phyloP scores from a whole-genome alignment of 2,329 filamentous ascomycete species.

The Fusarium coicis region DNA sequence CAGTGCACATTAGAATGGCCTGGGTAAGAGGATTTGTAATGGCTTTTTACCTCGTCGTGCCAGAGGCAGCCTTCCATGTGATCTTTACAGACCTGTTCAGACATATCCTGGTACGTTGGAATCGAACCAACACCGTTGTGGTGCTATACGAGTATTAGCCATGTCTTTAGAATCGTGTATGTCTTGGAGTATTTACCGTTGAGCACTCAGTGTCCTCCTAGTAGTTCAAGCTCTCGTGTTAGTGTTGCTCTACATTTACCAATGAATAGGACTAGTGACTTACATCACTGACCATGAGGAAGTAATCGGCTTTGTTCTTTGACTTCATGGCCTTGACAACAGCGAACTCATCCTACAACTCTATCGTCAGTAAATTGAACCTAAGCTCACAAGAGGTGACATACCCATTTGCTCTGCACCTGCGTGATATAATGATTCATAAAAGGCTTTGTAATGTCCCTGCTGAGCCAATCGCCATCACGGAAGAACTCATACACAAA shows the following conservation, averaged over 20 bases:
- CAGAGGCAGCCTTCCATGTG: neutral
- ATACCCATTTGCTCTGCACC: neutral
- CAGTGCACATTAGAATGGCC: accelerated
- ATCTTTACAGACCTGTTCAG: neutral
- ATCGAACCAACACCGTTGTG: neutral
- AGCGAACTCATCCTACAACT: neutral
- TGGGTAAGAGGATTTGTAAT: too few species aligned
- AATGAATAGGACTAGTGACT: neutral
- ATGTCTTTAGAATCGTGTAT: accelerated
- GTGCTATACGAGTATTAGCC: neutral
- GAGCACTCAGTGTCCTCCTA: neutral
- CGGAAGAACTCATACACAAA: neutral
- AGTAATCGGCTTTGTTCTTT: neutral
- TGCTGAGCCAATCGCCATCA: neutral
- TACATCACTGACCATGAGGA: neutral
- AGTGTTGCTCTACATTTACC: neutral
- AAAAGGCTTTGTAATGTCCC: neutral
- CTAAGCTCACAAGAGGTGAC: neutral
- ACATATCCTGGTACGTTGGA: neutral
- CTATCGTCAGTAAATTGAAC: neutral
- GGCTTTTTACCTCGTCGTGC: neutral
- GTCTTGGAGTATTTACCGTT: neutral
- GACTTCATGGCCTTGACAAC: neutral
- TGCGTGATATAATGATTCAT: neutral
- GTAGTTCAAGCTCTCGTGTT: accelerated